Percentiles rank a stretch among this genome's conserved stretches.
These are phyloP conservation scores for Neckera pumila DNA, from an alignment of 225 moss, liverwort and hornwort genomes.

Conservation along the genomic window DNA sequence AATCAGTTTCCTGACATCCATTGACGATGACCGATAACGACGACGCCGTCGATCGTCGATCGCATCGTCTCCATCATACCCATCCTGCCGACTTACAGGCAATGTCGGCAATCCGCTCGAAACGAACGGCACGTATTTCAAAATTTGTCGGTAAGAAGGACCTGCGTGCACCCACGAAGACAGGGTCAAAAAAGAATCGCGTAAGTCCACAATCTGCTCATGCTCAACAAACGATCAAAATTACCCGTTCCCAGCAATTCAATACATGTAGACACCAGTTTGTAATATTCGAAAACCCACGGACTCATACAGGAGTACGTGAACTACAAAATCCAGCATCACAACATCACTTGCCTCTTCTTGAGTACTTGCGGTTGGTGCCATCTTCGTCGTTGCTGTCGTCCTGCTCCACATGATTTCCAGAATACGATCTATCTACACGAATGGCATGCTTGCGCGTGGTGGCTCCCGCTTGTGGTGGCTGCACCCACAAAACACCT, in stretches of 20 bases:
- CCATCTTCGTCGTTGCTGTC: conserved; percentile 72
- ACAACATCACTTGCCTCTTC: conserved; percentile 45
- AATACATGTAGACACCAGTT: neutral
- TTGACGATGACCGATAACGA: conserved; percentile 49
- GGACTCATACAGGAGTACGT: neutral
- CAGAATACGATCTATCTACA: conserved; percentile 50
- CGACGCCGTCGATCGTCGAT: conserved; percentile 72
- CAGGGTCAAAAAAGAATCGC: neutral
- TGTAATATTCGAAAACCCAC: neutral
- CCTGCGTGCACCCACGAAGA: conserved; percentile 30
- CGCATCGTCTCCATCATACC: conserved; percentile 53
- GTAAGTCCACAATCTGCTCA: neutral
- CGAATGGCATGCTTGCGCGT: conserved; percentile 73
- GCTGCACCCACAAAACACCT: conserved; percentile 5
- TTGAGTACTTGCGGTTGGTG: conserved; percentile 60
- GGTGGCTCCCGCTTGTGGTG: conserved; percentile 66
- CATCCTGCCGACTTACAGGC: conserved; percentile 42
- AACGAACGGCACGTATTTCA: conserved; percentile 78
- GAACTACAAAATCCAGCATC: neutral
- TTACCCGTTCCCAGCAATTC: neutral
- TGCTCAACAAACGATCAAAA: neutral
- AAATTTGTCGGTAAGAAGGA: conserved; percentile 61
- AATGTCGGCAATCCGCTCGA: conserved; percentile 60
- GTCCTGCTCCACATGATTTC: conserved; percentile 35
- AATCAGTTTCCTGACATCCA: conserved; percentile 82